Conservation (phyloP, 2,329 filamentous ascomycete genomes). For the Mycosphaerella sp. region DNA sequence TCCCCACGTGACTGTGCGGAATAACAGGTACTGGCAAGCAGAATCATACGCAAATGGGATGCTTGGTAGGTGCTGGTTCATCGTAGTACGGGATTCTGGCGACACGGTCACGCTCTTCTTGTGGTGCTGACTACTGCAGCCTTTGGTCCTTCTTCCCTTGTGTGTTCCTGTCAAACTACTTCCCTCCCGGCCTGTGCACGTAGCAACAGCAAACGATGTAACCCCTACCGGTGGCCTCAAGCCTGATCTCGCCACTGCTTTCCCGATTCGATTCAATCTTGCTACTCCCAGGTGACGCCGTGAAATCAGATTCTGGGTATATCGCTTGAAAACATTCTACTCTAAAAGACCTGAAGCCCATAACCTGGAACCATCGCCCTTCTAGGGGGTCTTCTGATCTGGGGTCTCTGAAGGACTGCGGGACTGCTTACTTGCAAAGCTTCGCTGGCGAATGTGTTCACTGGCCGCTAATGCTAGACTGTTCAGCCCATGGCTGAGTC, state of each 20-base stretch:
- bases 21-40: too few relatives aligned
- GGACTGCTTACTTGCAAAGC: constrained; percentile 28
- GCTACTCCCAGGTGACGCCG: constrained; percentile 2
- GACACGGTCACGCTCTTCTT: too few relatives aligned
- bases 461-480: constrained; percentile 35
- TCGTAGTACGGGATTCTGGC: too few relatives aligned
- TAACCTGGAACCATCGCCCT: not conserved
- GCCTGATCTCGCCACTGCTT: too few relatives aligned
- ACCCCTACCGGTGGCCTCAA: too few relatives aligned
- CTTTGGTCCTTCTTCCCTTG: not conserved
- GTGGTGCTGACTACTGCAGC: not conserved
- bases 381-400: constrained; percentile 15
- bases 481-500: constrained; percentile 36
- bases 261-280: not conserved
- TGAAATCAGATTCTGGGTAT: constrained; percentile 16
- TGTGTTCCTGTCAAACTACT: not conserved
- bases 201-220: too few relatives aligned
- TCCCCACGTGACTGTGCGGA: too few relatives aligned
- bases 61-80: too few relatives aligned
- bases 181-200: too few relatives aligned
- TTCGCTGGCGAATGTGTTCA: constrained; percentile 29
- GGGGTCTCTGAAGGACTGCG: constrained; percentile 23
- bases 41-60: too few relatives aligned
- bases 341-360: constrained; percentile 4
- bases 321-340: constrained; percentile 14